Evolutionary conservation across 306 rosid species (phyloP), one percentile per base, ranked within the genome.

Genomic region (Calophaca sinica): DNA sequence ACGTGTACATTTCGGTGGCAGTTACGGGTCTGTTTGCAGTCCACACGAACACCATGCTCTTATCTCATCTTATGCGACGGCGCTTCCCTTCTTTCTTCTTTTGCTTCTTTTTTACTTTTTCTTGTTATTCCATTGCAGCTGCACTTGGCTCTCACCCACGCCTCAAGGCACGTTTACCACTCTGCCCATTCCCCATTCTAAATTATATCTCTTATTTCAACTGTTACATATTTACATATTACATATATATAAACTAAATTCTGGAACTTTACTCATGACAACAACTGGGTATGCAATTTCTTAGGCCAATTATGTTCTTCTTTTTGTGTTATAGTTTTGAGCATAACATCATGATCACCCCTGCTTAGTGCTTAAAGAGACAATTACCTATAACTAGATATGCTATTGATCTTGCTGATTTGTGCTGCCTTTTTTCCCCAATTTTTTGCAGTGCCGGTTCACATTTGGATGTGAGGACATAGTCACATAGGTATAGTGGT

Each of bases 41-140:
- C 89, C 89, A 83, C 89, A 83, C 73, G 73, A 77, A 70, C 74
- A 4, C 51, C 61, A 13, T 59, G 68, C 9, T 68, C 83, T 80
- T 83, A 83, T 86, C 89, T 82, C n/a, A 10, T 68, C 74, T 12
- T 10, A 3, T 28, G 57, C 72, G 53, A 74, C 79, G 68, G 26
- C 35, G 35, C 13, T 7, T 41, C 53, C 42, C 33, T n/a, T 65
- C 64, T 29, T 68, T 39, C n/a, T 7, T 36, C n/a, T 74, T 5
- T 31, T 60, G 0, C 2, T 12, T 32, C 2, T 33, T 31, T 11
- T n/a, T 44, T 55, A 6, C 5, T 7, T 28, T 39, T 7, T 8
- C 54, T 33, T 38, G 3, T 45, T 5, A 0, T 33, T 42, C 41
- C 41, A 3, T 55, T 8, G 11, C 29, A 48, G 50, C 58, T 65